Evolutionary conservation across 2,329 filamentous ascomycete species (phyloP).

Genomic region (Colletotrichum plurivorum): DNA sequence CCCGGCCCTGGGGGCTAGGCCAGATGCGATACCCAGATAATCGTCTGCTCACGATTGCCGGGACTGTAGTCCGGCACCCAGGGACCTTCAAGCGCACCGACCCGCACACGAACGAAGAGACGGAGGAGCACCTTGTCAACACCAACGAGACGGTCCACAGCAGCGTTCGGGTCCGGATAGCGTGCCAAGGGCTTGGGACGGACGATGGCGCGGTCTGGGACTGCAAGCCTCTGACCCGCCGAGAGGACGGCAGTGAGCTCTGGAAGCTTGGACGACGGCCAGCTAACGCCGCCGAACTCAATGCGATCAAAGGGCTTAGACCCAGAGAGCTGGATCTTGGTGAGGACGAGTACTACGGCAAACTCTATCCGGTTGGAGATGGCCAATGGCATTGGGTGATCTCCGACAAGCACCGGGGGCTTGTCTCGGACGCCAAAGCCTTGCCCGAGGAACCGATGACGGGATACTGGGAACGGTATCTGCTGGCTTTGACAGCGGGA

Average conservation of each 20-base stretch:
- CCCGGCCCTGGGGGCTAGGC: slow-evolving; percentile 63
- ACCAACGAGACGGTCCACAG: slow-evolving; percentile 70
- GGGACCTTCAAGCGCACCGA: slow-evolving; percentile 63
- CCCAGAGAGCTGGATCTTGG: slow-evolving; percentile 48
- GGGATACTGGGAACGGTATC: slow-evolving; percentile 62
- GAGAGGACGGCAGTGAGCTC: slow-evolving; percentile 44
- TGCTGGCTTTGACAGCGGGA: slow-evolving; percentile 61
- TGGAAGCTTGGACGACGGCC: slow-evolving; percentile 58
- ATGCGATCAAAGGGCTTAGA: slow-evolving; percentile 51
- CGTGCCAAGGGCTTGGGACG: slow-evolving; percentile 62
- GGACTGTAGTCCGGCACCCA: slow-evolving; percentile 60
- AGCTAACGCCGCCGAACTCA: slow-evolving; percentile 46
- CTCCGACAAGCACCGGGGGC: slow-evolving; percentile 55
- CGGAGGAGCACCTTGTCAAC: slow-evolving; percentile 59
- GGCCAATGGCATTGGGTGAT: slow-evolving; percentile 69
- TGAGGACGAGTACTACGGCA: slow-evolving; percentile 40
- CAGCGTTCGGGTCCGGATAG: slow-evolving; percentile 66
- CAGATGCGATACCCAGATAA: slow-evolving; percentile 57
- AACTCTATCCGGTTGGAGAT: slow-evolving; percentile 42
- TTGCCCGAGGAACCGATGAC: slow-evolving; percentile 68
- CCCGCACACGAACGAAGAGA: slow-evolving; percentile 53
- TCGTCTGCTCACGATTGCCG: slow-evolving; percentile 59
- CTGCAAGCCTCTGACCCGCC: slow-evolving; percentile 55
- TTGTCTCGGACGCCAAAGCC: slow-evolving; percentile 53
- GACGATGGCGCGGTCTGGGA: slow-evolving; percentile 63